Base-by-base conservation (phyloP, 176 grass and related monocot genomes). In the Oryza officinalis region DNA sequence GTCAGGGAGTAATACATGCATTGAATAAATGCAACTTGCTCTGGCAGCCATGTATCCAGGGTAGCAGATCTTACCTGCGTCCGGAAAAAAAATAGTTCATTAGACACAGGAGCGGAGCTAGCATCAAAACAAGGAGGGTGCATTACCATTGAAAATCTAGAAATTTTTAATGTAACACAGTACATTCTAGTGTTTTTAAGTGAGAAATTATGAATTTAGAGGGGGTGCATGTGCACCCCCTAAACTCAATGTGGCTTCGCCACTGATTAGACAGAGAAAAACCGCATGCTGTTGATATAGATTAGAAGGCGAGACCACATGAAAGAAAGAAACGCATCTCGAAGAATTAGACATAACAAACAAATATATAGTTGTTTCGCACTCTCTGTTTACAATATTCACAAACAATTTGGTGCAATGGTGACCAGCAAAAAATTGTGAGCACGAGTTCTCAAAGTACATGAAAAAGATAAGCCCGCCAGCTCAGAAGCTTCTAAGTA, bases 1-100 rank as follows among this genome's bases (percentile, higher is more conserved):
- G 71, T 46, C 38, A 82, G 63, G 30, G 27, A 78, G 6, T 69
- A 64, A 75, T 77, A 17, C 83, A 74, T 88, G 96, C 97, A 87
- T 88, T 99, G 97, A 90, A 99, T 96, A 89, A 96, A 96, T 89
- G 89, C 75, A 87, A 99, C 94, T 91, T 99, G 97, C 78, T 99
- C 97, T 6, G 97, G 97, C 50, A 99, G 81, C 97, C 97, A 99
- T 89, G 97, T 99, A 81, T 99, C 97, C 46, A 99, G 70, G 54
- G 97, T 96, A 25, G 93, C 97, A 46, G 97, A 99, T 79, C 97
- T 94, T 65, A 99, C 97, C 97, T 99, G 88, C 10, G 68, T 27
- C 30, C 66, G 12, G 12, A 8, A 82, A 78, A 37, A 59, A 61
- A 82, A 78, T 45, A 8, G 8, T 78, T 52, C 30, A 69, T 40